A percentile compares a stretch with the other conserved stretches of the same genome.
Conservation (phyloP, 129 eudicot genomes). For the Helianthus annuus region HanXRQr2.0-SUNRISE NC_035440.2:22965179-22965678, state of each 20-base stretch:
- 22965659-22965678: slow-evolving; percentile 63
- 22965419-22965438: slow-evolving; percentile 83
- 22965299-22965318: slow-evolving; percentile 64
- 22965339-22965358: slow-evolving; percentile 59
- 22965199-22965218: slow-evolving; percentile 90
- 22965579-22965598: slow-evolving; percentile 81
- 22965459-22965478: slow-evolving; percentile 46
- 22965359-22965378: slow-evolving; percentile 65
- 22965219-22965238: slow-evolving; percentile 81
- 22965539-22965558: slow-evolving; percentile 45
- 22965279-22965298: slow-evolving; percentile 82
- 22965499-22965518: slow-evolving; percentile 83
- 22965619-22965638: slow-evolving; percentile 79
- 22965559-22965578: slow-evolving; percentile 62
- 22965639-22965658: slow-evolving; percentile 72
- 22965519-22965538: slow-evolving; percentile 53
- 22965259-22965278: slow-evolving; percentile 61
- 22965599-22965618: slow-evolving; percentile 42
- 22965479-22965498: slow-evolving; percentile 63
- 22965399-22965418: slow-evolving; percentile 70
- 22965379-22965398: slow-evolving; percentile 60
- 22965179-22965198: slow-evolving; percentile 87
- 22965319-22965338: slow-evolving; percentile 73
- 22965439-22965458: slow-evolving; percentile 50
- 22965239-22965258: slow-evolving; percentile 85